These are phyloP conservation scores for Kluyveromyces wickerhamii DNA, from an alignment of 805 yeast genomes.

Conservation along the genomic window DNA sequence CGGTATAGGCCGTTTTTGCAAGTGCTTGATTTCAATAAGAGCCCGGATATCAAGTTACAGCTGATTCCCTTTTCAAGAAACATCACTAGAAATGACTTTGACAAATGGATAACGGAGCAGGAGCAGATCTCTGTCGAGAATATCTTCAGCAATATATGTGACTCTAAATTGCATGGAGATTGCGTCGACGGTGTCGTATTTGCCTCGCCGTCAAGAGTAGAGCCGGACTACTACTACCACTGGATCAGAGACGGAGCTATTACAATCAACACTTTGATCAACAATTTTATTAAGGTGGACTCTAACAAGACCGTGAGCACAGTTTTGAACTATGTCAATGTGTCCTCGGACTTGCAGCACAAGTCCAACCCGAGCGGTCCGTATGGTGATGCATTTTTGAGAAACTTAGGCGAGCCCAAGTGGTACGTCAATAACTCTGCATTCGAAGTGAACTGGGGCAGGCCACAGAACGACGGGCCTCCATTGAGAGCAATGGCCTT, in stretches of 20 bases:
- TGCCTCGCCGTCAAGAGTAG: slow-evolving; percentile 68
- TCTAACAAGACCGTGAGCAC: slow-evolving; percentile 15
- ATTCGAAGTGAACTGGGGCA: slow-evolving; percentile 71
- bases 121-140: slow-evolving; percentile 28
- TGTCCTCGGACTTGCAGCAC: slow-evolving; percentile 55
- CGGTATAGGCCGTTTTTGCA: too few relatives aligned
- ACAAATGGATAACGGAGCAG: slow-evolving; percentile 8
- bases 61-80: slow-evolving; percentile 5
- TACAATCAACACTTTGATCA: slow-evolving; percentile 57
- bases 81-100: slow-evolving; percentile 9
- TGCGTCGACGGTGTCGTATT: slow-evolving; percentile 64
- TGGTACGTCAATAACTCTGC: slow-evolving; percentile 58
- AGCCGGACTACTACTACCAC: slow-evolving; percentile 80
- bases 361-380: slow-evolving; percentile 61
- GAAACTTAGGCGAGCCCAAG: slow-evolving; percentile 78
- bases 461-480: slow-evolving; percentile 96
- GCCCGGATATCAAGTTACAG: slow-evolving; percentile 1
- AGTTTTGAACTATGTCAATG: slow-evolving; percentile 56
- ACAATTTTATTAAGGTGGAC: slow-evolving; percentile 40
- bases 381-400: slow-evolving; percentile 29
- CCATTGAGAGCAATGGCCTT: slow-evolving; percentile 68
- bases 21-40: slow-evolving; percentile 2
- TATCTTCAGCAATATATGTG: slow-evolving; percentile 42
- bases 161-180: slow-evolving; percentile 24
- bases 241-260: slow-evolving; percentile 92